Conservation (phyloP, 163 green algal genomes). For the Picocystis sp. region DNA sequence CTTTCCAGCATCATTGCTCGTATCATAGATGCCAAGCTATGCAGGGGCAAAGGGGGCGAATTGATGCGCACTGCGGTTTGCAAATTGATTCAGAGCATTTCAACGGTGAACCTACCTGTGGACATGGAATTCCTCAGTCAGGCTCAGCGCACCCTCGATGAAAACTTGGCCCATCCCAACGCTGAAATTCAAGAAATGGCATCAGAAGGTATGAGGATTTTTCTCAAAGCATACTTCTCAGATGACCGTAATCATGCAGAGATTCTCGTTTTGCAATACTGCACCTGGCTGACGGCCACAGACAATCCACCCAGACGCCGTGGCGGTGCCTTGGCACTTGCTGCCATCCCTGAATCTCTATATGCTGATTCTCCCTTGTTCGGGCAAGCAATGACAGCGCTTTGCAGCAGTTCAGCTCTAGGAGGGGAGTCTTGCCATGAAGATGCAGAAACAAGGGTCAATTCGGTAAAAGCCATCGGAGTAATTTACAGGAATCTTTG, state of each 20-base stretch:
- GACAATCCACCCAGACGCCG: no score
- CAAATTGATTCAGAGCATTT: slow-evolving; percentile 20
- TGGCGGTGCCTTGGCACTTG: no score
- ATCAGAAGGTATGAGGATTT: slow-evolving; percentile 34
- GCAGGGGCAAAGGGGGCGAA: slow-evolving; percentile 74
- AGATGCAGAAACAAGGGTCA: slow-evolving; percentile 53
- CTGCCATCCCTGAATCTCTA: no score
- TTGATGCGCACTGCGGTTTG: slow-evolving; percentile 67
- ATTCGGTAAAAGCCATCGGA: slow-evolving; percentile 32
- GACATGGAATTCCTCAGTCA: no score
- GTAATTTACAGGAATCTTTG: slow-evolving; percentile 5
- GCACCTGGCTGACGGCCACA: no score
- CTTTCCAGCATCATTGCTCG: background rate
- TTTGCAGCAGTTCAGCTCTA: no score
- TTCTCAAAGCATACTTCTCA: slow-evolving; percentile 22
- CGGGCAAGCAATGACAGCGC: no score
- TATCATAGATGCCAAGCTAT: slow-evolving; percentile 10
- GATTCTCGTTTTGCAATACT: no score
- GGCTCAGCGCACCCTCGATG: slow-evolving; percentile 26
- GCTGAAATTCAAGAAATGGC: slow-evolving; percentile 44
- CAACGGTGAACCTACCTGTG: slow-evolving; percentile 5
- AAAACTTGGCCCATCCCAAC: slow-evolving; percentile 52
- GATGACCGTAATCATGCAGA: background rate
- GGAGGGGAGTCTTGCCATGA: no score
- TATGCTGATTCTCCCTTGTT: no score